A percentile compares a stretch with the other conserved stretches of the same genome.
Evolutionary conservation across 371 early-diverging fungal species (phyloP).

Genomic region (Mucor indicus): DNA sequence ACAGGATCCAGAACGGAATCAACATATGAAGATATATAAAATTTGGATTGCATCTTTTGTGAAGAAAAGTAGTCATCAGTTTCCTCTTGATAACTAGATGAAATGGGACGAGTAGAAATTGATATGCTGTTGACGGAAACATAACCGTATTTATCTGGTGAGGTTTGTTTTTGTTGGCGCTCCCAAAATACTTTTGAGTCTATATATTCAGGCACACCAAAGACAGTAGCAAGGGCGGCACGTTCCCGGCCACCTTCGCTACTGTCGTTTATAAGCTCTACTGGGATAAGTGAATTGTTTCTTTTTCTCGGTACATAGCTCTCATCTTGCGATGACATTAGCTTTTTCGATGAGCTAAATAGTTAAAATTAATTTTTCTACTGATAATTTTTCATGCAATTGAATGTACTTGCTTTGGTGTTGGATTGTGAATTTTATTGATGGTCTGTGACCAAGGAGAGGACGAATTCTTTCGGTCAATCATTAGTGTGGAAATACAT

Average conservation of each 20-base stretch:
- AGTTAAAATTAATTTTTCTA: no score
- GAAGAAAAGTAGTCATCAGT: no score
- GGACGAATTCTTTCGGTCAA: no score
- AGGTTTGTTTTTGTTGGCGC: conserved; percentile 18
- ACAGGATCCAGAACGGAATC: conserved; percentile 29
- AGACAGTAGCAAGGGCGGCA: conserved; percentile 47
- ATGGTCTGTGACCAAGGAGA: no score
- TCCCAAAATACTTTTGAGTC: conserved; percentile 48
- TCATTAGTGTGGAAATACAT: no score
- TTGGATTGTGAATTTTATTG: no score
- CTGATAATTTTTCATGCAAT: no score
- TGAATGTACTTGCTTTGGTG: no score
- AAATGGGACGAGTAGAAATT: not conserved
- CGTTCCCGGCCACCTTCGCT: conserved; percentile 41
- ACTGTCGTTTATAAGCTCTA: conserved; percentile 35
- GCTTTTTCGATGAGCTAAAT: no score
- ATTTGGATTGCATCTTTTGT: conserved; percentile 4
- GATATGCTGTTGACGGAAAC: not conserved
- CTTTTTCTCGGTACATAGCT: conserved; percentile 23
- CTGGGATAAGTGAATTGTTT: conserved; percentile 40
- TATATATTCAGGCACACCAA: conserved; percentile 48
- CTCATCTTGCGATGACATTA: no score
- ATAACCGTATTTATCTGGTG: not conserved
- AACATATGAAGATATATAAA: conserved; percentile 20
- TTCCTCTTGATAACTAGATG: conserved; percentile 1